Evolutionary conservation across 2,329 filamentous ascomycete species (phyloP), one percentile per base, ranked within the genome.

Genomic region (Thermomyces lanuginosus): DNA sequence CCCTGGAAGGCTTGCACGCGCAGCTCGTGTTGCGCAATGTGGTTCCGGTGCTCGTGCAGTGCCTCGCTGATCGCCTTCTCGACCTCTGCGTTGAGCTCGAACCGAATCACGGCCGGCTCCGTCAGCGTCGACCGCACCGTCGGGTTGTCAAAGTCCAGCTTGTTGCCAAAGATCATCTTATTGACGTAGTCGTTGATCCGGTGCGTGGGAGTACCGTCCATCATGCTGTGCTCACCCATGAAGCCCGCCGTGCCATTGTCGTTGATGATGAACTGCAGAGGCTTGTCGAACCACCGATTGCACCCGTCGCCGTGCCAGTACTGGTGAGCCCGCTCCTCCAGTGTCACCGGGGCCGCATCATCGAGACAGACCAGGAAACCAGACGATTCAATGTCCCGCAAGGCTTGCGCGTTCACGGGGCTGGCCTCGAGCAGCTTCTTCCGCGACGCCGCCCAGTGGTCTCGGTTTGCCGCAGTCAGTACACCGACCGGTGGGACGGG

Each of bases 191-290:
- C 89, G 55, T 93, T 98, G 9, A 98, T 38, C 21, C 91, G 77
- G 58, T 95, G 89, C 2, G 91, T 98, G 1, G 91, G 84, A 5
- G 89, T 98, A 38, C 91, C 89, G 51, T 98, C 89, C 91, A 98
- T 98, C 89, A 98, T 95, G 44, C 80, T 91, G 66, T 98, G 89
- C 60, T 98, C 89, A 46, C 89, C 89, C 67, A 83, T 86, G 66
- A 98, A 98, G 35, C 89, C 89, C 2, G 89, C 79, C 5, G 89
- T 92, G 42, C 89, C 89, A 53, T 98, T 98, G 52, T 98, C 84
- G 56, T 92, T 93, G 60, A 98, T 55, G 51, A 98, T 92, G 61
- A 98, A 95, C 58, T 98, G 86, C 28, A 92, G 63, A 4, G 89
- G 89, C 66, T 98, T 98, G 66, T 98, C 89, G 48, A 75, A 95